A percentile compares a stretch with the other conserved stretches of the same genome.
Conservation (phyloP, 1,139 yeast species). For the Cylindricascospora bacillispora region DNA sequence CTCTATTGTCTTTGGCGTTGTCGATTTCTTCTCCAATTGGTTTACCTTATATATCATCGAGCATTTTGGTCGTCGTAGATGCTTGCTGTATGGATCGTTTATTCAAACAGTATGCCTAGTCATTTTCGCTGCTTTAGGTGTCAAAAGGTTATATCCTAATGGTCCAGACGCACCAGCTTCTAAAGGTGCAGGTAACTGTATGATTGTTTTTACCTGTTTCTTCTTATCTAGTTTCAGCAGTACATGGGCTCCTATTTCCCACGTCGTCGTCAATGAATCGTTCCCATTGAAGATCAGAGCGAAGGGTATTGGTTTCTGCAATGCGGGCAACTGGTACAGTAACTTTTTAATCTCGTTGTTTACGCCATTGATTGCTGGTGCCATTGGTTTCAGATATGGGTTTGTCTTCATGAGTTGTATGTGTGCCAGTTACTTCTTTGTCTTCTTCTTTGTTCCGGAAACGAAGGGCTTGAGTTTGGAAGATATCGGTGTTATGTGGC, state of each 20-base stretch:
- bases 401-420: slow-evolving; percentile 60
- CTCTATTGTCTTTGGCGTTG: slow-evolving; percentile 59
- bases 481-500: slow-evolving; percentile 50
- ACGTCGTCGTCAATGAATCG: slow-evolving; percentile 55
- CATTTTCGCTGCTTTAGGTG: slow-evolving; percentile 53
- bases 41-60: slow-evolving; percentile 52
- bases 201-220: slow-evolving; percentile 4
- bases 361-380: slow-evolving; percentile 20
- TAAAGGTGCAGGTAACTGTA: slow-evolving; percentile 14
- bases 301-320: slow-evolving; percentile 60
- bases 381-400: slow-evolving; percentile 35
- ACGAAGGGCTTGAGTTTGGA: slow-evolving; percentile 58
- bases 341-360: slow-evolving; percentile 62
- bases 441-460: slow-evolving; percentile 50
- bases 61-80: slow-evolving; percentile 50
- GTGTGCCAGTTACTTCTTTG: slow-evolving; percentile 30
- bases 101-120: slow-evolving; percentile 51
- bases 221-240: slow-evolving; percentile 3
- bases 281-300: slow-evolving; percentile 66
- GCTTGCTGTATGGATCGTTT: slow-evolving; percentile 46
- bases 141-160: slow-evolving; percentile 41
- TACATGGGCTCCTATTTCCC: slow-evolving; percentile 65
- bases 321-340: slow-evolving; percentile 61
- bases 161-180: slow-evolving; percentile 37
- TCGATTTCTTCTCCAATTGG: slow-evolving; percentile 61